Base-by-base conservation (phyloP, 177 flowering plant genomes). In the Vitis hybrid region DNA sequence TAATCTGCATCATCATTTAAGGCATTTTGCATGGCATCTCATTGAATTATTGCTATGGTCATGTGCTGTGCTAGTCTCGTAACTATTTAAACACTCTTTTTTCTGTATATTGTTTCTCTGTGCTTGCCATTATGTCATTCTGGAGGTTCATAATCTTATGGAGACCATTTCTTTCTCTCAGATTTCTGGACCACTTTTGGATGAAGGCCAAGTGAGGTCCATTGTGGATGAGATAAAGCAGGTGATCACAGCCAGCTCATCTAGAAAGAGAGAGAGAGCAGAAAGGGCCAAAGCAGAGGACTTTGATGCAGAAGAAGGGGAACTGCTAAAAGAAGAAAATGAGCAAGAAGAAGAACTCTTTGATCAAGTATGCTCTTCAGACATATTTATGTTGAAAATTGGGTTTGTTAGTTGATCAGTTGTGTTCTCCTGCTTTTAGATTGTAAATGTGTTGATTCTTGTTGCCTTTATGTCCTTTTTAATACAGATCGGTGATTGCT, bases 281-380 rank as follows among this genome's bases (percentile, higher is more conserved):
- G 98, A 96, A 70, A 90, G 99, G 76, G 76, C 93, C 60, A 90
- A 88, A 72, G 98, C 97, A 65, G 99, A 96, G 81, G 99, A 96
- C 72, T 96, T 96, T 73, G 99, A 96, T 85, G 97, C 93, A 8
- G 99, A 96, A 80, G 99, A 96, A 77, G 89, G 87, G 51, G 98
- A 93, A 69, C 69, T 92, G 71, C 88, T 96, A 21, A 88, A 79
- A 77, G 97, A 96, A 79, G 99, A 96, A 81, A 93, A 96, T 82
- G 99, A 96, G 84, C 94, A 92, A 79, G 99, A 96, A 77, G 99
- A 96, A 74, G 98, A 96, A 84, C 88, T 96, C 51, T 93, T 96
- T 89, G 97, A 96, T 60, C 97, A 91, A 80, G 99, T 96, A 16
- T 72, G 88, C 85, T 2, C 69, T 22, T 59, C 51, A 15, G 26